Percentiles rank a stretch among this genome's conserved stretches.
These are phyloP conservation scores for Magnusiomyces magnusii DNA, from an alignment of 1,139 yeast genomes.

Conservation along the genomic window DNA sequence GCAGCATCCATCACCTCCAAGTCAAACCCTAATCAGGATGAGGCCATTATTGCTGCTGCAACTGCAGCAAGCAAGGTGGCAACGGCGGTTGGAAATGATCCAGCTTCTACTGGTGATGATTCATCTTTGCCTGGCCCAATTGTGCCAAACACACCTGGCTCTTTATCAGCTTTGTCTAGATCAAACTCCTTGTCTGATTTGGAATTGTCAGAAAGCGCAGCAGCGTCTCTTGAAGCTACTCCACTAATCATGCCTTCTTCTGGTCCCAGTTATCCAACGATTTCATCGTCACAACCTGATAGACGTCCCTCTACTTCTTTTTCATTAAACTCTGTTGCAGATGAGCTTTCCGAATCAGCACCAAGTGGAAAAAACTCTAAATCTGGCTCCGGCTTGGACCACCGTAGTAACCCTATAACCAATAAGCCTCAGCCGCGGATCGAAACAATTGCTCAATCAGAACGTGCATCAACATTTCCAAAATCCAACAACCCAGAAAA, in stretches of 20 bases:
- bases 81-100: not conserved
- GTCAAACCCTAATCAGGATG: conserved; percentile 5
- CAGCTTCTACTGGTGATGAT: not conserved
- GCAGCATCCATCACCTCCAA: conserved; percentile 8
- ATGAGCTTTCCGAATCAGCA: not conserved
- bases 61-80: not conserved
- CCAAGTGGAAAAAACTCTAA: not conserved
- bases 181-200: not conserved
- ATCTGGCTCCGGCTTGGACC: not conserved
- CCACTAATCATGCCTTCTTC: not conserved
- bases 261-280: not conserved
- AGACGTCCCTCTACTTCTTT: not conserved
- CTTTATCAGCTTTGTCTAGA: not conserved
- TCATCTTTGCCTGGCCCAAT: no score
- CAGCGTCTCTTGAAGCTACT: not conserved
- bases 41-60: conserved; percentile 5
- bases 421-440: not conserved
- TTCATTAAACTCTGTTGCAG: not conserved
- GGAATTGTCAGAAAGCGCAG: not conserved
- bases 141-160: no score
- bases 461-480: not conserved
- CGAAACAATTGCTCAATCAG: not conserved
- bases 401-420: not conserved
- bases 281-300: not conserved
- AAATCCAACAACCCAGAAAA: not conserved